Evolutionary conservation across 2,329 filamentous ascomycete genomes (phyloP).

Genomic region (Acrocalymma vagum): DNA sequence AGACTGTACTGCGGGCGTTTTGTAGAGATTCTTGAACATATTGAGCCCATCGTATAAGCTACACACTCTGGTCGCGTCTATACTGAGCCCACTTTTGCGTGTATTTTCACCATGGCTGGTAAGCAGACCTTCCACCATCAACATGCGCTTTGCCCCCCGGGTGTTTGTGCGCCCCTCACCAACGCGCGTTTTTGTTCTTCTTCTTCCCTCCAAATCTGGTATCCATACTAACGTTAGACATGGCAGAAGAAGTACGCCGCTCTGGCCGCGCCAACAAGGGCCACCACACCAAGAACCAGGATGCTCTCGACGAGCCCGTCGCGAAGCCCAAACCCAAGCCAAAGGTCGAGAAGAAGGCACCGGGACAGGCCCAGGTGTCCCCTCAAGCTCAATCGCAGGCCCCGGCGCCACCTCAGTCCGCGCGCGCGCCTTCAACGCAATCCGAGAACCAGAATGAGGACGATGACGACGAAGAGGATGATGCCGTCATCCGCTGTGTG

Average conservation of each 20-base stretch:
- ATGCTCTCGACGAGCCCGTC: slow-evolving; percentile 54
- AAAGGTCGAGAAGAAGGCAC: slow-evolving; percentile 53
- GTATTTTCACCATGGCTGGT: slow-evolving; percentile 64
- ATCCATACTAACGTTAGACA: slow-evolving; percentile 34
- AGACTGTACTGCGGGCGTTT: slow-evolving; percentile 36
- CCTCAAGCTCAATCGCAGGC: slow-evolving; percentile 43
- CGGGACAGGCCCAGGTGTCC: slow-evolving; percentile 56
- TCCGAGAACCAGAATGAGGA: slow-evolving; percentile 51
- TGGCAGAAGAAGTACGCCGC: slow-evolving; percentile 82
- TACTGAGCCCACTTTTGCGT: slow-evolving; percentile 37
- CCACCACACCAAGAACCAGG: slow-evolving; percentile 88
- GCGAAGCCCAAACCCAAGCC: slow-evolving; percentile 59
- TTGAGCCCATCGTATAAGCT: slow-evolving; percentile 44
- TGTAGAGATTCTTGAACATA: slow-evolving; percentile 47
- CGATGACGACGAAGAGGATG: slow-evolving; percentile 62
- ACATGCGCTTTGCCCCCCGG: slow-evolving; percentile 19
- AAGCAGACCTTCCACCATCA: slow-evolving; percentile 57
- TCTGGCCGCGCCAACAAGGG: slow-evolving; percentile 97
- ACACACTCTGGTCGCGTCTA: slow-evolving; percentile 36
- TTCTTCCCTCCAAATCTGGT: slow-evolving; percentile 8
- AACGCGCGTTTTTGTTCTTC: slow-evolving; percentile 20
- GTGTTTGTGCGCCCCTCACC: slow-evolving; percentile 14
- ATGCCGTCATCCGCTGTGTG: slow-evolving; percentile 89
- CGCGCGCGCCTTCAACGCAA: slow-evolving; percentile 37
- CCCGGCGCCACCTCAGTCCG: too few relatives aligned